Evolutionary conservation across 305 asterid species (phyloP), one percentile per base, ranked within the genome.

Genomic region (Fraxinus angustifolia): DNA sequence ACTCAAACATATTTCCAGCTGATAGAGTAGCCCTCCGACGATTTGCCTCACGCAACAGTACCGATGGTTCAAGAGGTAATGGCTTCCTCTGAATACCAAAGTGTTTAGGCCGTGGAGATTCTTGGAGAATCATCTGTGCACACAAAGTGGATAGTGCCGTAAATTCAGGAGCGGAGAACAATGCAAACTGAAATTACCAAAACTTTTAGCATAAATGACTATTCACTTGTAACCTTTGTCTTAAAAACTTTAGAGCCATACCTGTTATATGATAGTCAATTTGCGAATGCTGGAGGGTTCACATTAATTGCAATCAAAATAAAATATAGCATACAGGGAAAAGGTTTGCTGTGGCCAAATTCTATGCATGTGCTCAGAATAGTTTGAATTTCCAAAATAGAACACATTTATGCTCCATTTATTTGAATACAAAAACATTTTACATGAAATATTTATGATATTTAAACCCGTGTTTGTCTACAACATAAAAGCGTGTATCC

Each of bases 51-150:
- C 98, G 94, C 87, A 96, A 87, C 84, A 96, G 93, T 78, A 94
- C 91, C 78, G 98, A 90, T 85, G 99, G 99, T 87, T 96, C 99
- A 78, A 96, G 91, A 82, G 99, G 99, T 82, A 96, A 88, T 36
- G 98, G 97, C 91, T 91, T 96, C 90, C 97, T 91, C 90, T 93
- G 99, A 85, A 96, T 94, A 82, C 96, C 98, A 75, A 94, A 96
- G 87, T 92, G 97, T 89, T 93, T 96, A 74, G 86, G 88, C 79
- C 83, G 89, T 77, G 93, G 90, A 82, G 94, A 86, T 85, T 92
- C 98, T 91, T 96, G 98, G 86, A 94, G 94, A 80, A 92, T 92
- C 89, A 91, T 89, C 99, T 96, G 91, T 87, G 83, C 60, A 80
- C 80, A 76, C 81, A 83, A 79, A 48, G 70, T 56, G 65, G 80